Base-by-base conservation (phyloP, 225 moss, liverwort and hornwort species). In the Pseudisothecium myosuroides region DNA sequence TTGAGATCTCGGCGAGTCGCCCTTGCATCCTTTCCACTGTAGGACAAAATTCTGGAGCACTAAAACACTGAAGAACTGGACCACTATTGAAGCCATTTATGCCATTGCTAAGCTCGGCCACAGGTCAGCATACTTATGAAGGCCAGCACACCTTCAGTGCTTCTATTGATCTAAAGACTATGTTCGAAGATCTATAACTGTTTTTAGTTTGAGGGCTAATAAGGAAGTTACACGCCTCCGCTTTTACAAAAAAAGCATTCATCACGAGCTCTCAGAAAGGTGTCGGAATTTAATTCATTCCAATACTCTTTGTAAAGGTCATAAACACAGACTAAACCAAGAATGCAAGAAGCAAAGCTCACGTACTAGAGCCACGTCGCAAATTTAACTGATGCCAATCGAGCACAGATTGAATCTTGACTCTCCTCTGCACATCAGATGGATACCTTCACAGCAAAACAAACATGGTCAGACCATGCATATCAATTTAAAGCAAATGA, bases 371-470 rank as follows among this genome's bases (percentile, higher is more conserved):
- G 78, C 94, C 93, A 63, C 91, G 89, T 56, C 96, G 96, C 76
- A 96, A 75, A 84, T 97, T 96, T 50, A 90, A 54, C 54, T 98
- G 98, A 90, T 98, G 94, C 98, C 96, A 98, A 83, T 95, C 96
- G 71, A 98, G 90, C 34, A 96, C 87, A 56, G 93, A 92, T 81
- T 95, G 91, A 66, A 98, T 93, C 88, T 87, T 88, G n/a, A 93
- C 92, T 92, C 96, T 93, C 88, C 90, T 91, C 77, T 93, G 93
- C 54, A 88, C 89, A 89, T 98, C 95, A 80, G 90, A 88, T 64
- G 98, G 96, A 85, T 98, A 98, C 96, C 98, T 97, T 83, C 76
- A 91, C 86, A 92, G 49, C 74, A 63, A 90, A 87, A 69, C 83
- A 55, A 62, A 78, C 52, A 83, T 75, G 73, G 63, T 80, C 78